Percentiles rank a stretch among this genome's conserved stretches.
phyloP scores from a whole-genome alignment of 148 eudicot species.

The Fagopyrum homotropicum region DNA sequence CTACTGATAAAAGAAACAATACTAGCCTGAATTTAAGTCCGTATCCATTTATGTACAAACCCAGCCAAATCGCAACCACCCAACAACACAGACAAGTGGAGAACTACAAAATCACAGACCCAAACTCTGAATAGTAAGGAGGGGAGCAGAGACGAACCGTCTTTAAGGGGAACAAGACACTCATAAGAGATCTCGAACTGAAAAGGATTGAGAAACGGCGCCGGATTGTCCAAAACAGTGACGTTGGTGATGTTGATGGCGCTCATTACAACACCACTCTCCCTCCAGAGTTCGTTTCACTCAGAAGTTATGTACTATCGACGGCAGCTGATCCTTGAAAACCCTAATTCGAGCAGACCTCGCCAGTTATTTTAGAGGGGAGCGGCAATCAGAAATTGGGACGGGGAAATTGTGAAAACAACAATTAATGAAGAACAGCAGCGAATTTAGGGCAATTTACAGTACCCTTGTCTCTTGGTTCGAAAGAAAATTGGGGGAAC shows the following conservation, averaged over 20 bases:
- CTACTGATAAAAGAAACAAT: too few species aligned
- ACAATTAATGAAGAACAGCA: background rate
- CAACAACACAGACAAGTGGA: background rate
- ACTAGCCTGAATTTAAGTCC: too few species aligned
- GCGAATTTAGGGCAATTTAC: background rate
- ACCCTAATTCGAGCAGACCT: background rate
- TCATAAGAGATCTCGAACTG: conserved; percentile 19
- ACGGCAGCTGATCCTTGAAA: background rate
- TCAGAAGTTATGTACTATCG: background rate
- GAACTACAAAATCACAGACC: background rate
- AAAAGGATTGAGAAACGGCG: conserved; percentile 17
- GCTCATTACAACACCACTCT: conserved; percentile 11
- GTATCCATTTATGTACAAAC: too few species aligned
- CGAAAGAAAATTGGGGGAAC: background rate
- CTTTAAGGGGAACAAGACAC: conserved; percentile 16
- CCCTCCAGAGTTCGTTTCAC: background rate
- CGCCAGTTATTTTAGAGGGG: background rate
- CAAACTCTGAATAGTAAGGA: background rate
- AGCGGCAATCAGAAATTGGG: background rate
- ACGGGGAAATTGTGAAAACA: background rate
- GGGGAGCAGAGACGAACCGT: conserved; percentile 8
- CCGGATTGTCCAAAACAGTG: conserved; percentile 19
- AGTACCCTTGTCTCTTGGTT: background rate
- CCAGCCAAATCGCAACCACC: too few species aligned
- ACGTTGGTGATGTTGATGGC: conserved; percentile 18